Evolutionary conservation across 192 early-diverging fungal genomes (phyloP).

Genomic region (Umbelopsis sp.): DNA sequence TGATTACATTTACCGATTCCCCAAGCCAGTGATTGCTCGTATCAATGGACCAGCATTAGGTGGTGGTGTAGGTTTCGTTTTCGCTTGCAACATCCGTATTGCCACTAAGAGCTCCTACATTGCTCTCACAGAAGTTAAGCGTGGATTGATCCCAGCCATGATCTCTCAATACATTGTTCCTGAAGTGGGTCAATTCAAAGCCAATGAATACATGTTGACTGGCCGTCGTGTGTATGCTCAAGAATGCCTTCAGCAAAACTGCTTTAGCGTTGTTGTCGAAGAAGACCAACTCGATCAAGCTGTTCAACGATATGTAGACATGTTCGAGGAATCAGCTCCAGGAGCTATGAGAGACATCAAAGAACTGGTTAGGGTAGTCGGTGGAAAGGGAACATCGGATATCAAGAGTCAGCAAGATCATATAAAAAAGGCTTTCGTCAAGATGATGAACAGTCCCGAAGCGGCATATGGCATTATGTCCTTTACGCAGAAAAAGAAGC

Average conservation of each 20-base stretch:
- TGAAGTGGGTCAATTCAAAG: constrained; percentile 49
- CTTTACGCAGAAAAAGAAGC: constrained; percentile 51
- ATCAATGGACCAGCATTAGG: constrained; percentile 68
- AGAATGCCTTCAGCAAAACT: constrained; percentile 31
- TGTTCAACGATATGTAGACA: constrained; percentile 43
- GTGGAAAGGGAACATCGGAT: constrained; percentile 24
- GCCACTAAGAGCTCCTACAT: constrained; percentile 45
- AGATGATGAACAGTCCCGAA: constrained; percentile 62
- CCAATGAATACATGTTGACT: constrained; percentile 60
- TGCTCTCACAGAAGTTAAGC: constrained; percentile 60
- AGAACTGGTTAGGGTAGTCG: constrained; percentile 40
- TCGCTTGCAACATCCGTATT: constrained; percentile 59
- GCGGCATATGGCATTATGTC: constrained; percentile 60
- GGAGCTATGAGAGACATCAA: constrained; percentile 58
- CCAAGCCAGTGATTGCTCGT: constrained; percentile 54
- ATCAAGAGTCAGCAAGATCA: not conserved
- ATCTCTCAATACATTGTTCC: constrained; percentile 66
- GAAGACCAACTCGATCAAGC: constrained; percentile 43
- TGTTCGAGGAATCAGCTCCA: constrained; percentile 50
- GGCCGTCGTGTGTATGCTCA: constrained; percentile 48
- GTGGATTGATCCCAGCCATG: constrained; percentile 64
- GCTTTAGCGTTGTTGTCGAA: constrained; percentile 32
- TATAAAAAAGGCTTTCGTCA: constrained; percentile 43
- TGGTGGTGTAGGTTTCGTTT: constrained; percentile 60
- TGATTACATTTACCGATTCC: constrained; percentile 42